These are phyloP conservation scores for Neurospora sp. DNA, from an alignment of 495 filamentous ascomycete species.

Conservation along the genomic window DNA sequence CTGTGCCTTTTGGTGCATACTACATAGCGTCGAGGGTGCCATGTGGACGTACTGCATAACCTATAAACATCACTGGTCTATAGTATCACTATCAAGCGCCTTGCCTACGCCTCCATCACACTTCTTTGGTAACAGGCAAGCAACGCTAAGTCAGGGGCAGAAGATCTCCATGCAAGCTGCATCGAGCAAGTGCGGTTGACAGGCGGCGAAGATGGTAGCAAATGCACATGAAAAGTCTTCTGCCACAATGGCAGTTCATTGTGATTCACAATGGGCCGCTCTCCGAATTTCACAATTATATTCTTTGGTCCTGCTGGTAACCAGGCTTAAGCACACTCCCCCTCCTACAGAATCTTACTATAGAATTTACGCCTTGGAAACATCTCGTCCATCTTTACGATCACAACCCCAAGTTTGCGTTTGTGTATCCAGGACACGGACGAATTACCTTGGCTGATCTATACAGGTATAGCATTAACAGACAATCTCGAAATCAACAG, in stretches of 20 bases:
- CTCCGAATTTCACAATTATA: neutral
- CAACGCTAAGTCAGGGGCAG: neutral
- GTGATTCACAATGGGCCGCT: neutral
- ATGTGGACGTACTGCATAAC: neutral
- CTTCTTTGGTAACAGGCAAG: neutral
- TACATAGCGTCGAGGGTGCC: neutral
- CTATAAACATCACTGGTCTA: neutral
- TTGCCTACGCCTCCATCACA: neutral
- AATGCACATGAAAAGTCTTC: neutral
- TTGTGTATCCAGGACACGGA: neutral
- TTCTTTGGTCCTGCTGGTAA: neutral
- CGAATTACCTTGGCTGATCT: neutral
- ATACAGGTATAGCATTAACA: neutral
- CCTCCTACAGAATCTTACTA: neutral
- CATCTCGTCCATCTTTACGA: neutral
- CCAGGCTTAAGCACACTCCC: constrained; percentile 2
- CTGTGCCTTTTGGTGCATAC: neutral
- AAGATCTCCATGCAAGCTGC: neutral
- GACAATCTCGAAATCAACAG: neutral
- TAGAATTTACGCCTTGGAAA: neutral
- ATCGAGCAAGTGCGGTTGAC: neutral
- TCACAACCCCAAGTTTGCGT: neutral
- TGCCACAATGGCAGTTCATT: neutral
- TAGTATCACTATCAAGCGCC: neutral
- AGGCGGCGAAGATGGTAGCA: neutral